Evolutionary conservation across 768 basidiomycete genomes (phyloP).

Genomic region (Pleurotus giganteus): DNA sequence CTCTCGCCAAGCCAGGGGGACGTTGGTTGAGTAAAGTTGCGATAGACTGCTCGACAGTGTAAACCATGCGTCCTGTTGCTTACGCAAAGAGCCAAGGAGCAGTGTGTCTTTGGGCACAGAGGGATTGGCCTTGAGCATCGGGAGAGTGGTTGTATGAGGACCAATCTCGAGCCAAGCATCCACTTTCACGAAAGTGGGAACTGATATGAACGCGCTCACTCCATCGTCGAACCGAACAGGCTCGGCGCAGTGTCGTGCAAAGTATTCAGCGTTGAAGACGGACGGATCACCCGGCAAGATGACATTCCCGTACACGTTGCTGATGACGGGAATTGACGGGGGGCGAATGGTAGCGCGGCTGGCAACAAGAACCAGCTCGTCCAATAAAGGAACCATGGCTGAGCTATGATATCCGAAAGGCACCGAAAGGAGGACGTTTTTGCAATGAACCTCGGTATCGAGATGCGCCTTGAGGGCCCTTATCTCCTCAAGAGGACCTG

Average conservation of each 20-base stretch:
- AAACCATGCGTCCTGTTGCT: conserved; percentile 39
- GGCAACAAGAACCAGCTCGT: conserved; percentile 44
- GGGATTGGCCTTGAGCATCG: conserved; percentile 51
- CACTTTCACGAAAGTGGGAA: conserved; percentile 22
- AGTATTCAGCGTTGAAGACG: conserved; percentile 50
- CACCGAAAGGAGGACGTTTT: conserved; percentile 44
- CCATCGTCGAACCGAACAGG: conserved; percentile 58
- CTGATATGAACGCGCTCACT: conserved; percentile 36
- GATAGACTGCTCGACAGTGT: conserved; percentile 46
- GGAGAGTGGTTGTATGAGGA: conserved; percentile 55
- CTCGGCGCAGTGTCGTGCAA: conserved; percentile 54
- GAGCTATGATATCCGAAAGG: conserved; percentile 66
- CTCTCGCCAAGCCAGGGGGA: conserved; percentile 51
- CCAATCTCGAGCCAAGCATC: conserved; percentile 67
- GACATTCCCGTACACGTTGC: conserved; percentile 55
- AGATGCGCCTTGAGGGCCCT: conserved; percentile 29
- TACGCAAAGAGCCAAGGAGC: conserved; percentile 51
- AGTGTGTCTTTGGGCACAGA: conserved; percentile 27
- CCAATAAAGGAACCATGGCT: conserved; percentile 56
- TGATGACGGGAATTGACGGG: conserved; percentile 60
- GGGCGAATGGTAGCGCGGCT: conserved; percentile 34
- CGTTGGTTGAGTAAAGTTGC: conserved; percentile 41
- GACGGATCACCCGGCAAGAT: conserved; percentile 48
- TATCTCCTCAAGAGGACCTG: conserved; percentile 20
- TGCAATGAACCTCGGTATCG: conserved; percentile 32